Percentiles rank a stretch among this genome's conserved stretches.
These are phyloP conservation scores for Pythium volutum DNA, from an alignment of 352 stramenopile genomes.

Conservation along the genomic window DNA sequence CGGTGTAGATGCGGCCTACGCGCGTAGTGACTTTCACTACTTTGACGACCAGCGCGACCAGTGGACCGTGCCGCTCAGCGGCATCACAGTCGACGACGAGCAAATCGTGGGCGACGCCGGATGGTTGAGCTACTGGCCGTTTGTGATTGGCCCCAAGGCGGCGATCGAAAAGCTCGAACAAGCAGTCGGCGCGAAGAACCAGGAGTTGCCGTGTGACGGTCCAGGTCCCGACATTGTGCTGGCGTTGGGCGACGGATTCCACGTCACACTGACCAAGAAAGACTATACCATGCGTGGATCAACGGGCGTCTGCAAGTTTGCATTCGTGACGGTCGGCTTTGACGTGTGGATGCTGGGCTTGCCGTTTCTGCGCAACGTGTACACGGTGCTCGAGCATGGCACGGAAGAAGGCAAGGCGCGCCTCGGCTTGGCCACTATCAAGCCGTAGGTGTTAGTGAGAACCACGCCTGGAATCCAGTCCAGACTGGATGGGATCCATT, in stretches of 20 bases:
- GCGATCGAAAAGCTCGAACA: not conserved
- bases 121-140: not conserved
- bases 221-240: constrained; percentile 13
- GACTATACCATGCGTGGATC: not conserved
- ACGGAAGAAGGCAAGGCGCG: not conserved
- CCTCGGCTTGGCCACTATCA: constrained; percentile 6
- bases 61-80: constrained; percentile 1
- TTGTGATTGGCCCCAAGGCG: not conserved
- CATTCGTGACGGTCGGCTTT: not conserved
- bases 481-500: too few species aligned
- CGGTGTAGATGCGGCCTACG: constrained; percentile 4
- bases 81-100: constrained; percentile 2
- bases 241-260: not conserved
- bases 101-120: not conserved
- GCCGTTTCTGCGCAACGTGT: constrained; percentile 5
- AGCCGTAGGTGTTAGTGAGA: too few species aligned
- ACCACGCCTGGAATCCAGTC: too few species aligned
- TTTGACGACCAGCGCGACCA: not conserved
- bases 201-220: constrained; percentile 6
- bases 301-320: constrained; percentile 1
- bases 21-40: constrained; percentile 4
- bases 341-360: constrained; percentile 11
- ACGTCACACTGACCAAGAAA: constrained; percentile 13
- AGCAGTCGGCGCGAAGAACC: not conserved
- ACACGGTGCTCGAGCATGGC: constrained; percentile 19